Evolutionary conservation across 148 eudicot genomes (phyloP), one percentile per base, ranked within the genome.

Genomic region (Camellia granthamiana): DNA sequence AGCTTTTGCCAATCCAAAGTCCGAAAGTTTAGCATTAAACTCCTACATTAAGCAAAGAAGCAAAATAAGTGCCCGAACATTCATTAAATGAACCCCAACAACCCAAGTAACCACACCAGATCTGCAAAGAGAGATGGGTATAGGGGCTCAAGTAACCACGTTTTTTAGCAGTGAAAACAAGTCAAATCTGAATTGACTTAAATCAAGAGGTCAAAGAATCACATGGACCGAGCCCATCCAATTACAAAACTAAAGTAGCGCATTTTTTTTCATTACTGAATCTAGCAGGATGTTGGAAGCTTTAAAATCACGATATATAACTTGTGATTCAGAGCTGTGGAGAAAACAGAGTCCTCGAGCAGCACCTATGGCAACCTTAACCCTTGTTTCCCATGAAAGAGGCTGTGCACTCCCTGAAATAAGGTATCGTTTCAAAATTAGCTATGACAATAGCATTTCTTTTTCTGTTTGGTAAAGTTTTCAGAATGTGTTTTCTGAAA

Each of bases 241-340:
- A 46, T 10, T n/a, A 75, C 38, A 56, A 68, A 18, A 59, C 65
- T 44, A 79, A 52, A 58, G 47, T 16, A 43, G 42, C 54, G 72
- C 63, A 72, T 55, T 23, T 64, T 18, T 23, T 55, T 54, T 69
- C 10, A 67, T 6, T 81, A 89, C 89, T 58, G 79, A 77, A 82
- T 89, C 91, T 72, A 89, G 68, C 78, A 89, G 85, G 65, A 89
- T 77, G 72, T 89, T 89, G 44, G 91, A 87, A 62, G 91, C 77
- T 84, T 87, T 89, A 67, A 89, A 87, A 80, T 87, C 89, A 41
- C 91, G 89, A 72, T 83, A 89, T 79, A 89, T 89, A 52, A 89
- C 84, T 58, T 81, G 88, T 13, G 89, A 60, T 13, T 89, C 58
- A 19, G 84, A 79, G 74, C 46, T 71, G 79, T 89, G 91, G 12